These are phyloP conservation scores for Hypoxylon lienhwacheense DNA, from an alignment of 495 filamentous ascomycete species.

Conservation along the genomic window DNA sequence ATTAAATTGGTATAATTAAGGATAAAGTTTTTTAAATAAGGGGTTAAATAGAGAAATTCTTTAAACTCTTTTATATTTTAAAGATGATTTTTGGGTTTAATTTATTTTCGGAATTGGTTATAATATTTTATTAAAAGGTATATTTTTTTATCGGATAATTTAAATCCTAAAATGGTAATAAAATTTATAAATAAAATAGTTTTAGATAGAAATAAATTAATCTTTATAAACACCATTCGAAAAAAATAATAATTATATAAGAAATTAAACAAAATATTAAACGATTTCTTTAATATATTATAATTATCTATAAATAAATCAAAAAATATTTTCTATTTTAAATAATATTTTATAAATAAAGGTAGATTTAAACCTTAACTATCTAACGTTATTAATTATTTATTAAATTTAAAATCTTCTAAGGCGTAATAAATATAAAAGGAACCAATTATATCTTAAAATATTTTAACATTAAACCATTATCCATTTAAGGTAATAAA, in stretches of 20 bases:
- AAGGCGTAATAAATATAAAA: background rate
- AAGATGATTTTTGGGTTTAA: background rate
- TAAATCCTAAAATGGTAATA: background rate
- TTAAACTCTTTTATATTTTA: background rate
- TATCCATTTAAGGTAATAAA: background rate
- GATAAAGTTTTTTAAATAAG: background rate
- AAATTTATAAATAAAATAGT: background rate
- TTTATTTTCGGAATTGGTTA: background rate
- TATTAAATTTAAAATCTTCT: background rate
- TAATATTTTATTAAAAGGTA: background rate
- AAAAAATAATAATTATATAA: background rate
- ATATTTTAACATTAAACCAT: background rate
- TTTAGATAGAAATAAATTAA: background rate
- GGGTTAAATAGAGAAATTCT: background rate
- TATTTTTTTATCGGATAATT: background rate
- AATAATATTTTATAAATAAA: background rate
- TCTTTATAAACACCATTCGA: background rate
- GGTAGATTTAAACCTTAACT: background rate
- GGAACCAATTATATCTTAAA: background rate
- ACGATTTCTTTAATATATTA: background rate
- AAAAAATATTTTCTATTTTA: background rate
- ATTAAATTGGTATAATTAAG: background rate
- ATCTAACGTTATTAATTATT: background rate
- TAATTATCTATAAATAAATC: background rate
- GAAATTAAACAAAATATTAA: background rate